Evolutionary conservation across 495 filamentous ascomycete genomes (phyloP), one percentile per base, ranked within the genome.

Genomic region (Talaromyces thailandensis): DNA sequence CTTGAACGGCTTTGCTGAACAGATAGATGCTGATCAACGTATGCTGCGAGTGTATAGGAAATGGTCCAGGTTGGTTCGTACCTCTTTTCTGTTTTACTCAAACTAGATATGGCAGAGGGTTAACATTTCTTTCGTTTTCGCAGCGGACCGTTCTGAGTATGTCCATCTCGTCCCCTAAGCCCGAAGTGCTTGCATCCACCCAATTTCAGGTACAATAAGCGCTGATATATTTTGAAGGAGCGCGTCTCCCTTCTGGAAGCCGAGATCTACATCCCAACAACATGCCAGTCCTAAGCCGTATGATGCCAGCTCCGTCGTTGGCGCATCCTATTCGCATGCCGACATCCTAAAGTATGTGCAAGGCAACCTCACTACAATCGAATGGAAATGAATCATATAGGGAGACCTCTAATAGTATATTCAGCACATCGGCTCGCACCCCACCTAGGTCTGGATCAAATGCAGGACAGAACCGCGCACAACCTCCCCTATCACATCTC

Each of bases 1-100:
- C 60, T 51, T 70, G n/a, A 50, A 16, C 29, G 68, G 64, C 50
- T 53, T 28, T 61, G 21, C 37, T 60, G 28, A 29, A n/a, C 29
- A 31, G 16, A 18, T 25, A 29, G 28, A 21, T 16, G 28, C 31
- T 53, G 55, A 66, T 8, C 24, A 21, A 43, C 21, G 11, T 29
- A 24, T 1, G 29, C 51, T 58, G 43, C 21, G 37, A 32, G 4
- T 55, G 25, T 29, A 43, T 71, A 98, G 93, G 93, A 98, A 84
- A 98, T 98, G 94, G 90, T 96, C 65, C 93, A 98, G 87, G 92
- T 98, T 82, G 94, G 94, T 97, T 85, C 82, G 86, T 88, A 76
- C 71, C 68, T 69, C 67, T 67, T 60, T 53, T 67, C 68, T 73
- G 64, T 71, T 65, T 52, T 37, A 18, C 24, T 26, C 18, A 37